These are phyloP conservation scores for Saccharomycopsis malanga DNA, from an alignment of 805 yeast species.

Conservation along the genomic window DNA sequence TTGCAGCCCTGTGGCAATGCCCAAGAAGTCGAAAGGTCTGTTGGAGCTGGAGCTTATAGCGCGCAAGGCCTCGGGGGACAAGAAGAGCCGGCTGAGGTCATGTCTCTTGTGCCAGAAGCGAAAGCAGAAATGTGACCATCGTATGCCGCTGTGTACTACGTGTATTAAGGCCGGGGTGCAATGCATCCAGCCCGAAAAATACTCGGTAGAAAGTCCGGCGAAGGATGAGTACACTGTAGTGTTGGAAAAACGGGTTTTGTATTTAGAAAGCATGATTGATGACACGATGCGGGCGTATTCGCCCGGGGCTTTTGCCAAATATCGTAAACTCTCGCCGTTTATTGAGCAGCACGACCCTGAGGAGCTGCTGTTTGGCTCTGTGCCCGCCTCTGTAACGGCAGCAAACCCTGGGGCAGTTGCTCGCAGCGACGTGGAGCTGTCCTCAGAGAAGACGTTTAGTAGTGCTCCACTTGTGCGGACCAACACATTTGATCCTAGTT, in stretches of 20 bases:
- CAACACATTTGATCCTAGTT: slow-evolving; percentile 19
- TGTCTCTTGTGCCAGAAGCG: slow-evolving; percentile 51
- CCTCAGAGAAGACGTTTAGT: neutral
- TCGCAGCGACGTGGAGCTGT: neutral
- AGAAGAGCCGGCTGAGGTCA: slow-evolving; percentile 50
- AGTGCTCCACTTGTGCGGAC: slow-evolving; percentile 4
- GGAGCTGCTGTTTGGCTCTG: neutral
- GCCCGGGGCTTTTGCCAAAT: slow-evolving; percentile 26
- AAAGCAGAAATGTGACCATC: slow-evolving; percentile 60
- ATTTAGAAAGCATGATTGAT: slow-evolving; percentile 43
- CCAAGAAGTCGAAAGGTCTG: slow-evolving; percentile 11
- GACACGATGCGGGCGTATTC: slow-evolving; percentile 24
- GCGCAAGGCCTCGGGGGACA: slow-evolving; percentile 30
- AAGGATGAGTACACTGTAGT: slow-evolving; percentile 53
- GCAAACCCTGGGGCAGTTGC: neutral
- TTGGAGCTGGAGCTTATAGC: slow-evolving; percentile 23
- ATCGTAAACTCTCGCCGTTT: slow-evolving; percentile 33
- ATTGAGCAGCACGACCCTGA: slow-evolving; percentile 13
- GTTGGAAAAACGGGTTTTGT: slow-evolving; percentile 48
- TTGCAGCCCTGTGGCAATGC: no score
- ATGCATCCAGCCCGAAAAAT: slow-evolving; percentile 59
- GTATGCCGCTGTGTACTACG: slow-evolving; percentile 57
- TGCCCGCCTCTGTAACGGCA: neutral
- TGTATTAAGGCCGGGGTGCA: slow-evolving; percentile 56
- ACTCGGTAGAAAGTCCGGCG: slow-evolving; percentile 37